These are phyloP conservation scores for Podospora australis DNA, from an alignment of 495 filamentous ascomycete species.

Conservation along the genomic window DNA sequence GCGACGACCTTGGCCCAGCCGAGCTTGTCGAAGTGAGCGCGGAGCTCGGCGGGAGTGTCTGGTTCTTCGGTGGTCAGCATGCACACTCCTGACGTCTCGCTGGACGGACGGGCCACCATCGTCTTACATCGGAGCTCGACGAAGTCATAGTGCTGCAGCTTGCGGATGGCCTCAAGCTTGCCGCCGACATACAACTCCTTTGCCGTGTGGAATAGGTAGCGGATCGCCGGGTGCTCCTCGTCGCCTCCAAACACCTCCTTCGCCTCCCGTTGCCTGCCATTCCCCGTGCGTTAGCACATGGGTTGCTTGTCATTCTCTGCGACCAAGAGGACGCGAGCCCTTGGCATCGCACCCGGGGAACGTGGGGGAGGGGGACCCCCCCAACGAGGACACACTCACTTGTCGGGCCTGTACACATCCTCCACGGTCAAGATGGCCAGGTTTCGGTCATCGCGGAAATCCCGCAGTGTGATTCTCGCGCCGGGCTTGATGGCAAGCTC, in stretches of 20 bases:
- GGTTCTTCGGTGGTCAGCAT: slow-evolving; percentile 5
- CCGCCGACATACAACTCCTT: slow-evolving; percentile 91
- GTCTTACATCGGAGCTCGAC: slow-evolving; percentile 78
- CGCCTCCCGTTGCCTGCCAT: slow-evolving; percentile 69
- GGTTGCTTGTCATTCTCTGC: slow-evolving; percentile 12
- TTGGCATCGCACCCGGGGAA: slow-evolving; percentile 19
- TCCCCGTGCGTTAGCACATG: slow-evolving; percentile 2
- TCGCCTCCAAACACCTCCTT: slow-evolving; percentile 94
- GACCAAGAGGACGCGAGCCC: slow-evolving; percentile 21
- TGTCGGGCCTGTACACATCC: slow-evolving; percentile 93
- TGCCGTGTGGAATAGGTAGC: slow-evolving; percentile 72
- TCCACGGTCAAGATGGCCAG: slow-evolving; percentile 93
- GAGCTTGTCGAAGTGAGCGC: slow-evolving; percentile 96
- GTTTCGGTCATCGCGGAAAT: slow-evolving; percentile 93
- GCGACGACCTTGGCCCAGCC: slow-evolving; percentile 95
- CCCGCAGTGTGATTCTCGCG: slow-evolving; percentile 75
- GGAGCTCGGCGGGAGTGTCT: slow-evolving; percentile 93
- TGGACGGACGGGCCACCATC: no score
- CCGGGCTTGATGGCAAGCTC: slow-evolving; percentile 69
- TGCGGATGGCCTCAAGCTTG: slow-evolving; percentile 89
- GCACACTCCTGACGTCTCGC: no score
- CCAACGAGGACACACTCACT: slow-evolving; percentile 51
- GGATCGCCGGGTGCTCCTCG: slow-evolving; percentile 85
- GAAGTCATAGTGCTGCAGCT: slow-evolving; percentile 97
- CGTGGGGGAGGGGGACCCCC: not conserved